Percentiles rank a stretch among this genome's conserved stretches.
Evolutionary conservation across 768 basidiomycete genomes (phyloP).

Genomic region (Amanita exitialis): DNA sequence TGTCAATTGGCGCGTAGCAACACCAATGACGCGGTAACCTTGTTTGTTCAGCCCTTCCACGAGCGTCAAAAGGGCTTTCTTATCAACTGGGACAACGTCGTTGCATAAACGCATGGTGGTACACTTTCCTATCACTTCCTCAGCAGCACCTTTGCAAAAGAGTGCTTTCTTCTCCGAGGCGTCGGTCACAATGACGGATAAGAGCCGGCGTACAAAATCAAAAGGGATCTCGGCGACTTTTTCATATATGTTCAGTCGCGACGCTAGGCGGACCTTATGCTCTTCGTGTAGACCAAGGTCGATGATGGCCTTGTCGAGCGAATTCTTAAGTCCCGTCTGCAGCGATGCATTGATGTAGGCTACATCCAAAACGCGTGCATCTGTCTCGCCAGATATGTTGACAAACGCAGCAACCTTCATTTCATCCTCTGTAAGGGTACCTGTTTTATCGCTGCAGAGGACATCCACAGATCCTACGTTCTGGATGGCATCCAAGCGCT

Average conservation of each 20-base stretch:
- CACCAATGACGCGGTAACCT: background rate
- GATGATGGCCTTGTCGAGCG: constrained; percentile 22
- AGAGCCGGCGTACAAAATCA: constrained; percentile 24
- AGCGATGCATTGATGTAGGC: constrained; percentile 22
- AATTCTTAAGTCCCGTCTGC: constrained; percentile 24
- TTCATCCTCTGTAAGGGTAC: constrained; percentile 33
- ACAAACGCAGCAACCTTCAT: constrained; percentile 13
- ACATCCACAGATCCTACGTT: constrained; percentile 45
- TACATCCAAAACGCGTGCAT: constrained; percentile 16
- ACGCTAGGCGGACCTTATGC: constrained; percentile 1
- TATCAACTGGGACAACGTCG: background rate
- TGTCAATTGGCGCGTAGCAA: background rate
- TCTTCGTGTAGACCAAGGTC: constrained; percentile 15
- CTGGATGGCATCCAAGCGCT: constrained; percentile 55
- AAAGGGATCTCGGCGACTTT: constrained; percentile 25
- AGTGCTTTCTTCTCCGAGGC: background rate
- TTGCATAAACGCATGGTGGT: background rate
- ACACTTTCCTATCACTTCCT: background rate
- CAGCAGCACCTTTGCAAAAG: background rate
- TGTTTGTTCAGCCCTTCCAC: background rate
- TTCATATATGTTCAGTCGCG: constrained; percentile 13
- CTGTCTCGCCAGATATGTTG: constrained; percentile 8
- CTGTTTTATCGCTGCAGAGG: constrained; percentile 59
- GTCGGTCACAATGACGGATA: constrained; percentile 16
- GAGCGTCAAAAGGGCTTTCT: background rate